Evolutionary conservation across 768 basidiomycete species (phyloP).

Genomic region (Amyloporia xantha): DNA sequence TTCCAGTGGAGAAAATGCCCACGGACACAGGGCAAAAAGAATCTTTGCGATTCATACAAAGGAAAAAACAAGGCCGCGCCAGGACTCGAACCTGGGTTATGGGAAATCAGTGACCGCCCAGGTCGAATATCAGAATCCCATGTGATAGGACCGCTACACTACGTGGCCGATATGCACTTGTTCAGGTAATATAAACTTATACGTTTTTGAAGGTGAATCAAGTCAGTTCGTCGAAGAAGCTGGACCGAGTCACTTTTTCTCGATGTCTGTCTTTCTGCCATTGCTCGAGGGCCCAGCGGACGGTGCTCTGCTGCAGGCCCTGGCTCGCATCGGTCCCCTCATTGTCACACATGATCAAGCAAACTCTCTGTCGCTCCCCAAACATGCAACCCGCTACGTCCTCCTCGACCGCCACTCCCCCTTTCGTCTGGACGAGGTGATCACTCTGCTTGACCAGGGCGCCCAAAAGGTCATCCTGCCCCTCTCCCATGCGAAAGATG

Average conservation of each 20-base stretch:
- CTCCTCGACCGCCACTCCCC: constrained; percentile 46
- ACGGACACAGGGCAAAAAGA: too few relatives aligned
- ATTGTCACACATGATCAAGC: constrained; percentile 37
- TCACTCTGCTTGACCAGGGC: constrained; percentile 69
- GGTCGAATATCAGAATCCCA: constrained; percentile 27
- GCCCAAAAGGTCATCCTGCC: constrained; percentile 76
- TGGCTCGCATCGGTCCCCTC: constrained; percentile 74
- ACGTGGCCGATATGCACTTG: constrained; percentile 14
- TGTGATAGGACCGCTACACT: constrained; percentile 36
- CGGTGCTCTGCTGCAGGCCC: constrained; percentile 44
- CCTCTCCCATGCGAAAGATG: constrained; percentile 54
- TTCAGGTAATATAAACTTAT: too few relatives aligned
- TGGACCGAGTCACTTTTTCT: constrained; percentile 4
- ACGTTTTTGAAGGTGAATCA: too few relatives aligned
- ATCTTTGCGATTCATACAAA: too few relatives aligned
- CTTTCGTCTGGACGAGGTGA: constrained; percentile 46
- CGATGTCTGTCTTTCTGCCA: constrained; percentile 33
- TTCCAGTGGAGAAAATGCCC: too few relatives aligned
- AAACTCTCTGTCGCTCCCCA: constrained; percentile 25
- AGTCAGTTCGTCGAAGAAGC: not conserved
- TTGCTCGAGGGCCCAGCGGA: constrained; percentile 46
- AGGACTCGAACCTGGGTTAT: constrained; percentile 17
- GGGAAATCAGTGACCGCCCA: constrained; percentile 1
- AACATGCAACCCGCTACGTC: constrained; percentile 36
- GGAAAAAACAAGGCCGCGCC: constrained; percentile 7